Evolutionary conservation across 2,329 filamentous ascomycete species (phyloP), one percentile per base, ranked within the genome.

Genomic region (Aspergillus oerlinghausenensis): DNA sequence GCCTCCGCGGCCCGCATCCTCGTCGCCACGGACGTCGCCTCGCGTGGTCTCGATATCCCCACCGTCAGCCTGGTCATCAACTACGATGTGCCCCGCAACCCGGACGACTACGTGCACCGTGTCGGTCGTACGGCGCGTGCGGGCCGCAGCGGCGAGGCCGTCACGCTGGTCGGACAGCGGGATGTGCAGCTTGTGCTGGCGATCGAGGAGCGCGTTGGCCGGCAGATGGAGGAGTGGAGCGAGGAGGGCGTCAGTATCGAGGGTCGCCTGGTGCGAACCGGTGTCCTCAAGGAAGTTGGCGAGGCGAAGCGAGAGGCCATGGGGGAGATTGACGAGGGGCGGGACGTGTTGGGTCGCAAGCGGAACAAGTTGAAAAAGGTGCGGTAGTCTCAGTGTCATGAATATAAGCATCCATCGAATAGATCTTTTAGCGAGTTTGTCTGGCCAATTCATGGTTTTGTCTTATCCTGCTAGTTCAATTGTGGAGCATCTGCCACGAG

Each of bases 191-290:
- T 97, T 7, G 84, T 97, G n/a, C 80, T 93, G 55, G 91, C 90
- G 1, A 97, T 97, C 66, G 94, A 99, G 77, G 80, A 82, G 55
- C 83, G 94, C 21, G 90, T 96, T 77, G 85, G 69, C 75, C 81
- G 84, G 60, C 81, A 90, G 73, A 90, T 99, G 89, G 86, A 84
- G 49, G 85, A 87, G 58, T 99, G 92, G 88, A 76, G 82, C 52
- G 93, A 97, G 73, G 91, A 96, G 67, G 90, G 90, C 1, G 94
- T 99, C 55, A 97, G 91, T 75, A 77, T 99, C n/a, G 93, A 97
- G 79, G 89, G 88, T 1, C 82, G 94, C 56, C 91, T 99, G 25
- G 80, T 96, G 50, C 83, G 89, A 54, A 92, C 96, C 61, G 86
- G 88, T 9, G 64, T 75, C 38, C 77, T 99, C 69, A 97, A 96